These are phyloP conservation scores for Hypoxylon sp. DNA, from an alignment of 2,329 filamentous ascomycete genomes.

Conservation along the genomic window DNA sequence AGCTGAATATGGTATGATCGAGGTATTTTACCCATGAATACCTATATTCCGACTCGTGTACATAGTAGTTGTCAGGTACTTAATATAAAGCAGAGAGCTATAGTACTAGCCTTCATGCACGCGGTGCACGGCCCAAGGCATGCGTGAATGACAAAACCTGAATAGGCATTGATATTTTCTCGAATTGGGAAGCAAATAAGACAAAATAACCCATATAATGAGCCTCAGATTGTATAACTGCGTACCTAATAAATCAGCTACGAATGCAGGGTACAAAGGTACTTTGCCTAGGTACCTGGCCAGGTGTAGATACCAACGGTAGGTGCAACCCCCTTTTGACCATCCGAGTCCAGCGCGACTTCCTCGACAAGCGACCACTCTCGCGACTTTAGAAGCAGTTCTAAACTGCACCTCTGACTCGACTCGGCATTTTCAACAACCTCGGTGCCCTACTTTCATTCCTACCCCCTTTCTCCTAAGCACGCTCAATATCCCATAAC, in stretches of 20 bases:
- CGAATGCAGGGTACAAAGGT: background rate
- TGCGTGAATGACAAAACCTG: too few relatives aligned
- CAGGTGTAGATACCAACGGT: constrained; percentile 1
- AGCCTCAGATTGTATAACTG: too few relatives aligned
- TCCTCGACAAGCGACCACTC: constrained; percentile 7
- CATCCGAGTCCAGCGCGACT: constrained; percentile 17
- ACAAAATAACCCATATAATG: too few relatives aligned
- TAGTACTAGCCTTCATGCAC: too few relatives aligned
- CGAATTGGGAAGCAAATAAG: too few relatives aligned
- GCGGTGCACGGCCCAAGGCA: too few relatives aligned
- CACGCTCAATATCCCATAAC: background rate
- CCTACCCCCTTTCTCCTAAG: background rate
- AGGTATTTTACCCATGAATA: too few relatives aligned
- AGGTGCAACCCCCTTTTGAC: background rate
- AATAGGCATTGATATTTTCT: too few relatives aligned
- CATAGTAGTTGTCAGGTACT: too few relatives aligned
- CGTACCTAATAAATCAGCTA: constrained; percentile 2
- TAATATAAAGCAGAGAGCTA: too few relatives aligned
- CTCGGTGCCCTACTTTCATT: background rate
- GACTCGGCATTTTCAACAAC: background rate
- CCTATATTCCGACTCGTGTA: too few relatives aligned
- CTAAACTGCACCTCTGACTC: background rate
- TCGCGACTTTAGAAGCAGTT: background rate
- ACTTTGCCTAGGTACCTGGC: background rate
- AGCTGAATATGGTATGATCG: too few relatives aligned